Evolutionary conservation across 805 yeast species (phyloP), one percentile per base, ranked within the genome.

Genomic region (Pichia kluyveri): DNA sequence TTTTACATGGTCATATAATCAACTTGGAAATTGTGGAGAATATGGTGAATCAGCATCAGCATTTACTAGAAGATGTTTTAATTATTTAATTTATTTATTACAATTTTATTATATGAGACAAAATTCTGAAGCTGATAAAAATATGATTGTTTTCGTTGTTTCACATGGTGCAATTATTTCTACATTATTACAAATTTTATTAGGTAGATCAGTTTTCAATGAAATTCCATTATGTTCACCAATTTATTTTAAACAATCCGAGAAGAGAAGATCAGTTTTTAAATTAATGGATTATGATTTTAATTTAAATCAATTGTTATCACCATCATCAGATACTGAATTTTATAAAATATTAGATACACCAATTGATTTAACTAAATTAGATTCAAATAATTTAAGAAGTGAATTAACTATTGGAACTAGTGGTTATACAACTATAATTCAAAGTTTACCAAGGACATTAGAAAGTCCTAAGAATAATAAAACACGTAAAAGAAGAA

Each of bases 121-220:
- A 11, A 44, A 50, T 3, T 55, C 55, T 7, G 52, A 55, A 37
- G 60, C 63, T 8, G 62, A 68, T 36, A 61, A 60, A 40, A 57
- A 67, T 37, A 60, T 67, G 4, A 56, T 65, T 1, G 51, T 71
- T 4, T 48, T 63, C 26, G 51, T 72, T 15, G 59, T 72, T 51
- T 61, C 74, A 5, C 76, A 72, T 49, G 76, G 76, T 8, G 74
- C 76, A 1, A 66, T 70, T 42, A 69, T 70, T 12, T 62, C 73
- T 18, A 60, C 69, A 23, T 51, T 71, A 7, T 52, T 71, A 15
- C 72, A 72, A 40, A 56, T 71, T 34, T 44, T 72, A 5, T 45
- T 68, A 41, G 65, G 66, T 15, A 63, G 65, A 48, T 64, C 73
- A 0, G 49, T 71, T 14, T 69, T 63, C 55, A 63, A 59, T 46